phyloP scores from a whole-genome alignment of 192 early-diverging fungal genomes.

The Polychytrium aggregatum region DNA sequence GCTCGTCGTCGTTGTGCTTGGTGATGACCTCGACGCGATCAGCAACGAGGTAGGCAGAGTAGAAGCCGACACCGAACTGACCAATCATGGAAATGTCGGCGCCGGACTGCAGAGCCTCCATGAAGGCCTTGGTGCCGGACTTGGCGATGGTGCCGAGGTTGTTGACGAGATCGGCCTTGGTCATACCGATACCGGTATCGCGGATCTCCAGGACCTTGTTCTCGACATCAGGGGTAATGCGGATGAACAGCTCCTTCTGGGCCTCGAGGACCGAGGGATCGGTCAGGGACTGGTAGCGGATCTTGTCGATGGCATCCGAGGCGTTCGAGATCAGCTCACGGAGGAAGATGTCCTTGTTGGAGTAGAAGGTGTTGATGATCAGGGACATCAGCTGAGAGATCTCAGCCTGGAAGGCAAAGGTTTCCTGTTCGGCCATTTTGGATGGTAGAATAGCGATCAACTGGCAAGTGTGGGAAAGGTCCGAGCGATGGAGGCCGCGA shows the following conservation, averaged over 20 bases:
- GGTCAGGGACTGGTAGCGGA: slow-evolving; percentile 94
- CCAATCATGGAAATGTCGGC: slow-evolving; percentile 99
- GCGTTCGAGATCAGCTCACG: slow-evolving; percentile 96
- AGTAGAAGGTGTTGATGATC: slow-evolving; percentile 99
- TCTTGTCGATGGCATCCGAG: slow-evolving; percentile 95
- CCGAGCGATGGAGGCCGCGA: too few species aligned
- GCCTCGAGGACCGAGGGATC: slow-evolving; percentile 87
- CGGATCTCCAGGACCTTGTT: slow-evolving; percentile 82
- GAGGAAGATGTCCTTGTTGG: slow-evolving; percentile 86
- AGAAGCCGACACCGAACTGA: slow-evolving; percentile 99
- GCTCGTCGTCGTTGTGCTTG: slow-evolving; percentile 95
- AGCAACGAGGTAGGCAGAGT: slow-evolving; percentile 99
- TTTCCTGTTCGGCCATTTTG: slow-evolving; percentile 19
- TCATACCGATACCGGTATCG: slow-evolving; percentile 86
- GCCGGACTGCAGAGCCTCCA: slow-evolving; percentile 92
- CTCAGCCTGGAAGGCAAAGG: slow-evolving; percentile 96
- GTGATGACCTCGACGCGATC: slow-evolving; percentile 93
- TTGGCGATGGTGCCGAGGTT: slow-evolving; percentile 99
- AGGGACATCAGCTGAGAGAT: slow-evolving; percentile 98
- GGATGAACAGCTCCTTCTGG: slow-evolving; percentile 90
- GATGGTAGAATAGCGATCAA: neutral
- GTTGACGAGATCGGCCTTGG: slow-evolving; percentile 91
- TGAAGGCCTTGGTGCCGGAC: slow-evolving; percentile 99
- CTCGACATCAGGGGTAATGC: slow-evolving; percentile 77
- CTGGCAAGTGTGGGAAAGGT: too few species aligned